Evolutionary conservation across 2,329 filamentous ascomycete genomes (phyloP).

Genomic region (Alternaria arbusti): DNA sequence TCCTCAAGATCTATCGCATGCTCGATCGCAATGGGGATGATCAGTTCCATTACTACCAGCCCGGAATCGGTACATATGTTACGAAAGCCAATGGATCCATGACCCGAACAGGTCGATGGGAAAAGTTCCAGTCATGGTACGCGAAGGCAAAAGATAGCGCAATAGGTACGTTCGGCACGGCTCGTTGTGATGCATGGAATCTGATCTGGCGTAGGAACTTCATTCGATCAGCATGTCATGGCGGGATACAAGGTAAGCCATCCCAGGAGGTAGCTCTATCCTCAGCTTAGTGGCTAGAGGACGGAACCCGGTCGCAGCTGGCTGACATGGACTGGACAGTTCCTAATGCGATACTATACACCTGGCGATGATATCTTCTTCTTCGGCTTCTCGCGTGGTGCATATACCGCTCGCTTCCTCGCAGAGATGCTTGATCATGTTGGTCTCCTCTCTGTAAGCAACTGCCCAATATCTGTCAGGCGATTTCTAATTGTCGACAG

Average conservation of each 20-base stretch:
- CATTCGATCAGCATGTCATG: slow-evolving; percentile 83
- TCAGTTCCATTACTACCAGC: slow-evolving; percentile 56
- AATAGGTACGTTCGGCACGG: slow-evolving; percentile 48
- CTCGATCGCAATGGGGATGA: slow-evolving; percentile 67
- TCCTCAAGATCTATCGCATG: slow-evolving; percentile 75
- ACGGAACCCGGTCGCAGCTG: neutral
- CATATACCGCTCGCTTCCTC: slow-evolving; percentile 60
- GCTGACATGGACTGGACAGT: slow-evolving; percentile 29
- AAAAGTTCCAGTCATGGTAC: slow-evolving; percentile 70
- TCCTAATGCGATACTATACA: slow-evolving; percentile 58
- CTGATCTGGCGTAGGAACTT: slow-evolving; percentile 61
- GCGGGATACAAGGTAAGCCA: slow-evolving; percentile 78
- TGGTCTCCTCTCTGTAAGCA: slow-evolving; percentile 67
- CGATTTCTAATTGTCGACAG: slow-evolving; percentile 11
- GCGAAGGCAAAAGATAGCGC: slow-evolving; percentile 79
- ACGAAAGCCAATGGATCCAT: slow-evolving; percentile 58
- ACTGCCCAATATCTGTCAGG: neutral
- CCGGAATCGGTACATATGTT: slow-evolving; percentile 75
- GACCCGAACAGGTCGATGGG: slow-evolving; percentile 62
- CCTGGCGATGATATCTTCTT: slow-evolving; percentile 58
- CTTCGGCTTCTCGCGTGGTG: slow-evolving; percentile 58
- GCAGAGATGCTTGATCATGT: slow-evolving; percentile 87
- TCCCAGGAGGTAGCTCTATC: neutral
- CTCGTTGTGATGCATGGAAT: neutral
- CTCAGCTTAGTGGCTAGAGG: neutral